Base-by-base conservation (phyloP, 192 early-diverging fungal genomes). In the Pilobolus umbonatus region DNA sequence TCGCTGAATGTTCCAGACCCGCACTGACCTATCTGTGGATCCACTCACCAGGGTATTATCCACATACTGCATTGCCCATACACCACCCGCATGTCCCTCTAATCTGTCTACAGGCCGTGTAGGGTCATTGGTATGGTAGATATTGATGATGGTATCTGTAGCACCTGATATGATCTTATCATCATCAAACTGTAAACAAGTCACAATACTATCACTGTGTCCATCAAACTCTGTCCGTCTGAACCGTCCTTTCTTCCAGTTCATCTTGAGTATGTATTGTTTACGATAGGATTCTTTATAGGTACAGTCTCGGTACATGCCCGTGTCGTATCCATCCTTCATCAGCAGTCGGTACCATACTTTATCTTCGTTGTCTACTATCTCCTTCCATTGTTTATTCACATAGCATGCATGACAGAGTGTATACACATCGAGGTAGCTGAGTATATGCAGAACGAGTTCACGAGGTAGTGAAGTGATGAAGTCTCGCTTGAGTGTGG, bases 1-100 rank as follows among this genome's bases (percentile, higher is more conserved):
- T 3, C 81, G 79, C 25, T 90, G 87, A 74, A 98, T 88, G 62
- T 99, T 92, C 97, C 97, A 99, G 0, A 98, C 90, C 4, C 96
- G 77, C 24, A 99, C 93, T 5, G 92, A 91, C 25, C 95, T 76
- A 71, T 99, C 97, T 2, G 94, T 97, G 12, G 92, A 93, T 19
- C 97, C 95, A 50, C 88, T 90, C 6, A 99, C 93, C 4, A 99
- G 79, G 0, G 91, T 90, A 51, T 88, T 80, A 25, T 90, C 87
- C 34, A 87, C 84, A 54, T 95, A 95, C 57, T 95, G 88, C 32
- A 99, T 73, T 9, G 95, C 95, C 97, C 97, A 99, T 6, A 99
- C 95, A 50, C 97, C 97, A 38, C 95, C 96, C 32, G 92, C 90
- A 57, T 93, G 89, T 17, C 96, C 95, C 25, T 75, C 76, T 22